A percentile compares a stretch with the other conserved stretches of the same genome.
Evolutionary conservation across 2,329 filamentous ascomycete species (phyloP).

Genomic region (Xylariomycetidae sp.): DNA sequence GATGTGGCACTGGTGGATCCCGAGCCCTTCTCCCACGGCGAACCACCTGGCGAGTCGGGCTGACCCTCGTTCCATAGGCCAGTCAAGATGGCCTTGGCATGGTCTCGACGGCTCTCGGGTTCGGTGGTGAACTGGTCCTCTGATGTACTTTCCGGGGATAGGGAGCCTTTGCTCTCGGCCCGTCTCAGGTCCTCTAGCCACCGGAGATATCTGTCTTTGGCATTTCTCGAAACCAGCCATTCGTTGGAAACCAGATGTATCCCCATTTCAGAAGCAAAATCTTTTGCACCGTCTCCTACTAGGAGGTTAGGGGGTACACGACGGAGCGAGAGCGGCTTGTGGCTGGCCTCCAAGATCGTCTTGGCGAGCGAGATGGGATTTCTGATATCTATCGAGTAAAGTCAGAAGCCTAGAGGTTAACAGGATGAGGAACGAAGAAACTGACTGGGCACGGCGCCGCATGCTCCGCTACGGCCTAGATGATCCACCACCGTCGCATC

Average conservation of each 20-base stretch:
- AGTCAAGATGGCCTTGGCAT: slow-evolving; percentile 49
- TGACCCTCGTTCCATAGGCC: slow-evolving; percentile 62
- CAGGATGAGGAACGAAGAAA: slow-evolving; percentile 16
- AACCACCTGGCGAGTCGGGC: slow-evolving; percentile 47
- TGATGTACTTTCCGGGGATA: too few species aligned
- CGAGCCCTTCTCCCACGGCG: slow-evolving; percentile 13
- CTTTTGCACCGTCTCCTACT: slow-evolving; percentile 76
- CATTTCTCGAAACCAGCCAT: slow-evolving; percentile 71
- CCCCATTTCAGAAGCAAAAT: slow-evolving; percentile 79
- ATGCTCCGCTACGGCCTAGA: slow-evolving; percentile 84
- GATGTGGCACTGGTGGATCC: too few species aligned
- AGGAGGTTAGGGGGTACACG: slow-evolving; percentile 91
- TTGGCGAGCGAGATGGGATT: slow-evolving; percentile 90
- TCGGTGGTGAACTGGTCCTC: too few species aligned
- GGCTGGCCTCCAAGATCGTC: slow-evolving; percentile 72
- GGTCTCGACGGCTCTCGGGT: slow-evolving; percentile 42
- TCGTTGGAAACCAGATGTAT: slow-evolving; percentile 72
- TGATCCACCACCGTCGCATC: slow-evolving; percentile 94
- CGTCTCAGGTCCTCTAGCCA: slow-evolving; percentile 73
- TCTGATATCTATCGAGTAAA: slow-evolving; percentile 67
- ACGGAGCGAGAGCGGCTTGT: slow-evolving; percentile 71
- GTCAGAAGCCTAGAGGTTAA: slow-evolving; percentile 1
- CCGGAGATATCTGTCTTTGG: slow-evolving; percentile 70
- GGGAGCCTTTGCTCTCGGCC: slow-evolving; percentile 45
- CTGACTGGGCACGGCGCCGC: slow-evolving; percentile 85